These are phyloP conservation scores for Phytopythium mirpurense DNA, from an alignment of 352 stramenopile species.

Conservation along the genomic window DNA sequence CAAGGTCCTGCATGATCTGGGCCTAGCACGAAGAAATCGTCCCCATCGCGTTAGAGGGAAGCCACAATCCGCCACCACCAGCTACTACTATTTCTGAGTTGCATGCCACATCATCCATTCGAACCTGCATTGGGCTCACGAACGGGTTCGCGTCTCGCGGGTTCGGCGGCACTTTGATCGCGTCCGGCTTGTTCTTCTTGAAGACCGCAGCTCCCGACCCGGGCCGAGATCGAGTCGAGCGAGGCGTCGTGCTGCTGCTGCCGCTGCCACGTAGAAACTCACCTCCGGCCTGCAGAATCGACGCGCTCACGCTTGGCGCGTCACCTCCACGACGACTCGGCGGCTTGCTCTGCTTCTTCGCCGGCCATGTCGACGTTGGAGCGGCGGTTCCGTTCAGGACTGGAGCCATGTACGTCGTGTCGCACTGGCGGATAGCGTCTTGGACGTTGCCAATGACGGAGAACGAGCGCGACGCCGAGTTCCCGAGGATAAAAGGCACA, in stretches of 20 bases:
- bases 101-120: too few species aligned
- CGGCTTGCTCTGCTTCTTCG: background rate
- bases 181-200: slow-evolving; percentile 19
- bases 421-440: slow-evolving; percentile 63
- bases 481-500: slow-evolving; percentile 64
- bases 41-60: too few species aligned
- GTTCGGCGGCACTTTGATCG: slow-evolving; percentile 34
- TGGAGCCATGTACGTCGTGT: slow-evolving; percentile 45
- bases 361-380: background rate
- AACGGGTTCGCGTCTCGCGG: slow-evolving; percentile 24
- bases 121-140: slow-evolving; percentile 52
- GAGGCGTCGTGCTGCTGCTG: background rate
- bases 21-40: too few species aligned
- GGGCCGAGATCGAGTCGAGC: background rate
- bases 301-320: background rate
- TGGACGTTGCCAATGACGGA: slow-evolving; percentile 71
- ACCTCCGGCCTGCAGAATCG: background rate
- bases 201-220: background rate
- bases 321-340: background rate
- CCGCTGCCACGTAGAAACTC: slow-evolving; percentile 1
- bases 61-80: too few species aligned
- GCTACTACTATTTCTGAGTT: too few species aligned
- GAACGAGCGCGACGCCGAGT: slow-evolving; percentile 51
- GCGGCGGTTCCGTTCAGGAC: slow-evolving; percentile 10
- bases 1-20: slow-evolving; percentile 59